Evolutionary conservation across 768 basidiomycete species (phyloP).

Genomic region (Terana coerulea): DNA sequence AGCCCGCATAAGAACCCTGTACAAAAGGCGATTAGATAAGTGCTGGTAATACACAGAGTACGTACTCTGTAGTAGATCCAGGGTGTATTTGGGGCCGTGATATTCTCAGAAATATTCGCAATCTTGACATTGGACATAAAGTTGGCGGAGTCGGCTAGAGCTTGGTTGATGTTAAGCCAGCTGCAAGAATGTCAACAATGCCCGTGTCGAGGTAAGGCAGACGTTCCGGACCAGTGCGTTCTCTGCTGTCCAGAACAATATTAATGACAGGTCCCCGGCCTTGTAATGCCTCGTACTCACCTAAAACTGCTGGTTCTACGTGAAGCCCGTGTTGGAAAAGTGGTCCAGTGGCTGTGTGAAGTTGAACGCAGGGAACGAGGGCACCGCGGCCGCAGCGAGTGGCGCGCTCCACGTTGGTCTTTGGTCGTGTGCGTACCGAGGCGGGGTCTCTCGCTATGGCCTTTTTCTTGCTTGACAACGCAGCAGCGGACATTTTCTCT

Average conservation of each 20-base stretch:
- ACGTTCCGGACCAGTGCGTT: constrained; percentile 71
- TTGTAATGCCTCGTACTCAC: constrained; percentile 74
- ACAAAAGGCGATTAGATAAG: background rate
- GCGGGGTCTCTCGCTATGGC: too few relatives aligned
- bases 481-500: too few relatives aligned
- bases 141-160: constrained; percentile 83
- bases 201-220: constrained; percentile 42
- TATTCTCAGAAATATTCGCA: constrained; percentile 54
- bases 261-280: constrained; percentile 76
- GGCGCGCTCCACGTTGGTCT: too few relatives aligned
- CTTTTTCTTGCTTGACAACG: too few relatives aligned
- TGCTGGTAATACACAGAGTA: background rate
- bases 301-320: constrained; percentile 89
- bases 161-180: constrained; percentile 74
- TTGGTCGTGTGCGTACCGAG: too few relatives aligned
- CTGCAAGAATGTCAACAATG: constrained; percentile 79
- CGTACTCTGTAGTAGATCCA: constrained; percentile 93
- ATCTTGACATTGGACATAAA: constrained; percentile 80
- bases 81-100: constrained; percentile 66
- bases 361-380: constrained; percentile 55
- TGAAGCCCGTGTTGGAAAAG: constrained; percentile 53
- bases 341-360: constrained; percentile 89
- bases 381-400: constrained; percentile 1
- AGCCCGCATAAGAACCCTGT: constrained; percentile 89
- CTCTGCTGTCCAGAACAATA: constrained; percentile 86